phyloP scores from a whole-genome alignment of 352 stramenopile species.

The Pythium brassicae region DNA sequence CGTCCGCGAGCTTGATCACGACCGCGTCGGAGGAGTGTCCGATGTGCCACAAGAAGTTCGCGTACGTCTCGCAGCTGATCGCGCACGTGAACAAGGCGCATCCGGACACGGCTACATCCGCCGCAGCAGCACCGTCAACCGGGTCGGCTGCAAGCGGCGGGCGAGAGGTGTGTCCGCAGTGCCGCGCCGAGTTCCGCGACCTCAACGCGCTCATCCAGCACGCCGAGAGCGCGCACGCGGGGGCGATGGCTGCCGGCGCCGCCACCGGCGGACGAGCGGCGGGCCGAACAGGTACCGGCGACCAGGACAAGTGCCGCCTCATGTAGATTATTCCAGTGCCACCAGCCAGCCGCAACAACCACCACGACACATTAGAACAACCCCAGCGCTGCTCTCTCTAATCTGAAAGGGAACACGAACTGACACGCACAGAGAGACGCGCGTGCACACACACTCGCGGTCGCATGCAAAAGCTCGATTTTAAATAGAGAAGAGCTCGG shows the following conservation, averaged over 20 bases:
- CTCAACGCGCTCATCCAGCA: constrained; percentile 56
- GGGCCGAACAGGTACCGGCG: constrained; percentile 1
- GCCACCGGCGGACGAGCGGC: neutral
- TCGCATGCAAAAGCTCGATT: neutral
- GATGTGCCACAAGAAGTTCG: constrained; percentile 71
- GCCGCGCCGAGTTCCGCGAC: constrained; percentile 45
- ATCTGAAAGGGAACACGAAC: too few species aligned
- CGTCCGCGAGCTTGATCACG: constrained; percentile 20
- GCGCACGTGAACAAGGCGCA: constrained; percentile 71
- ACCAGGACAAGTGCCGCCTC: constrained; percentile 55
- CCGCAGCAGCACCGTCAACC: neutral
- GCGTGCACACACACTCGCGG: neutral
- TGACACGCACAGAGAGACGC: too few species aligned
- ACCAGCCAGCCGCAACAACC: too few species aligned
- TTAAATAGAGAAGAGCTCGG: neutral
- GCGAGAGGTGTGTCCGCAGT: constrained; percentile 68
- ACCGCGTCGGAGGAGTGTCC: constrained; percentile 54
- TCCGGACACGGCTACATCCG: constrained; percentile 27
- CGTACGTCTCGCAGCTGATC: constrained; percentile 68
- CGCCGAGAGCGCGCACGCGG: constrained; percentile 45
- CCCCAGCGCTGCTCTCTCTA: too few species aligned
- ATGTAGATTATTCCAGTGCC: too few species aligned
- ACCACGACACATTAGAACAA: too few species aligned
- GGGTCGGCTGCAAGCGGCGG: constrained; percentile 4
- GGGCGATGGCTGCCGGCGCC: constrained; percentile 10